Percentiles rank a stretch among this genome's conserved stretches.
These are phyloP conservation scores for Amphibolis antarctica DNA, from an alignment of 106 monocot species.

Conservation along the genomic window DNA sequence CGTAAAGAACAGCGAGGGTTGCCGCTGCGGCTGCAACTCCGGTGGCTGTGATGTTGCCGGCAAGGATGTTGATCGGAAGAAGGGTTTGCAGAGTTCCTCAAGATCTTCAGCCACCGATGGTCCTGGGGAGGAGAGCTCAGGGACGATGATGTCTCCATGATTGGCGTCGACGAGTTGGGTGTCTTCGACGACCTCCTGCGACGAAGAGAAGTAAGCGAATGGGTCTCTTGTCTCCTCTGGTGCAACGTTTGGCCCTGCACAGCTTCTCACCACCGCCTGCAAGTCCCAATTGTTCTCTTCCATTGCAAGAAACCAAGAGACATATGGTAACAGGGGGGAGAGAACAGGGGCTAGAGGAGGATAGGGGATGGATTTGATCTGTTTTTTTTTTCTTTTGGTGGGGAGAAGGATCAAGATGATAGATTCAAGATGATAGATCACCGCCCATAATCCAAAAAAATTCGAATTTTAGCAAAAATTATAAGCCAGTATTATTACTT, in stretches of 20 bases:
- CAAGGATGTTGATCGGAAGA: slow-evolving; percentile 6
- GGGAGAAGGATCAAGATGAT: too few species aligned
- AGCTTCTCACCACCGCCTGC: slow-evolving; percentile 21
- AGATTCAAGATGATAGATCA: too few species aligned
- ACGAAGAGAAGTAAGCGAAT: not conserved
- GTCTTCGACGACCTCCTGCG: not conserved
- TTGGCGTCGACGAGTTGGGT: not conserved
- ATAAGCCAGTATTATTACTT: too few species aligned
- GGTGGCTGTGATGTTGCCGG: not conserved
- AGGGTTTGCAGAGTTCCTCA: slow-evolving; percentile 20
- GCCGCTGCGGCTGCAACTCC: not conserved
- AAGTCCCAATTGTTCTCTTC: slow-evolving; percentile 21
- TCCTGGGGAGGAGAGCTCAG: not conserved
- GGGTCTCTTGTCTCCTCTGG: not conserved
- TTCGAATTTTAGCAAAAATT: not conserved
- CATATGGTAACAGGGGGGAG: not conserved
- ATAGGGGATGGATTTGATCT: not conserved
- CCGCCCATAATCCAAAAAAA: too few species aligned
- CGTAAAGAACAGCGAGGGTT: not conserved
- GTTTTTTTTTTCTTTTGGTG: too few species aligned
- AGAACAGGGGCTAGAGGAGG: not conserved
- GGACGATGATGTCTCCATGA: not conserved
- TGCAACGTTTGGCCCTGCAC: not conserved
- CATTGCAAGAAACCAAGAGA: not conserved
- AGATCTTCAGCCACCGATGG: slow-evolving; percentile 8